Evolutionary conservation across 495 filamentous ascomycete genomes (phyloP).

Genomic region (Neurospora sublineolata): DNA sequence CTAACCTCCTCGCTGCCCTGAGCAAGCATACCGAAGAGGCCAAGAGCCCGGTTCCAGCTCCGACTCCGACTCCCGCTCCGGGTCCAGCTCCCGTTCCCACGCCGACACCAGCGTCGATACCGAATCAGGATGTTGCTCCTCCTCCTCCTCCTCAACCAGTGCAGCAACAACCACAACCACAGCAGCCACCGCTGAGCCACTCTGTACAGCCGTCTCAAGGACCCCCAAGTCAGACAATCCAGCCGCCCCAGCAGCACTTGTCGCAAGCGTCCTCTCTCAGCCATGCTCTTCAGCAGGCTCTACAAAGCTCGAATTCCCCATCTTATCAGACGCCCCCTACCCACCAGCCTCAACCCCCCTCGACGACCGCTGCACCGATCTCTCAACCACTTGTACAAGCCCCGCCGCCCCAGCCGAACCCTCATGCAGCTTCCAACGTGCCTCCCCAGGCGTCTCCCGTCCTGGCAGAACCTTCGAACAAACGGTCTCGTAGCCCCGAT

Average conservation of each 20-base stretch:
- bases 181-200: not conserved
- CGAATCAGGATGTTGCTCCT: not conserved
- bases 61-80: not conserved
- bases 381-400: not conserved
- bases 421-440: not conserved
- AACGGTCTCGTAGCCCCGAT: not conserved
- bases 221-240: not conserved
- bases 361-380: not conserved
- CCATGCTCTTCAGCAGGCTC: not conserved
- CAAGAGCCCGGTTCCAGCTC: not conserved
- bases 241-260: conserved; percentile 1
- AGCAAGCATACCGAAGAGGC: not conserved
- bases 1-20: conserved; percentile 11
- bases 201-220: not conserved
- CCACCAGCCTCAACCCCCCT: not conserved
- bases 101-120: not conserved
- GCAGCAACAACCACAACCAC: not conserved
- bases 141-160: not conserved
- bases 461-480: not conserved
- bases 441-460: not conserved
- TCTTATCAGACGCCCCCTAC: not conserved
- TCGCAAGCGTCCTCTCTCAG: not conserved
- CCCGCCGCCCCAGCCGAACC: not conserved
- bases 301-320: not conserved
- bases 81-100: not conserved